Evolutionary conservation across 1,284 basidiomycete species (phyloP).

Genomic region (Puccinia polysora): DNA sequence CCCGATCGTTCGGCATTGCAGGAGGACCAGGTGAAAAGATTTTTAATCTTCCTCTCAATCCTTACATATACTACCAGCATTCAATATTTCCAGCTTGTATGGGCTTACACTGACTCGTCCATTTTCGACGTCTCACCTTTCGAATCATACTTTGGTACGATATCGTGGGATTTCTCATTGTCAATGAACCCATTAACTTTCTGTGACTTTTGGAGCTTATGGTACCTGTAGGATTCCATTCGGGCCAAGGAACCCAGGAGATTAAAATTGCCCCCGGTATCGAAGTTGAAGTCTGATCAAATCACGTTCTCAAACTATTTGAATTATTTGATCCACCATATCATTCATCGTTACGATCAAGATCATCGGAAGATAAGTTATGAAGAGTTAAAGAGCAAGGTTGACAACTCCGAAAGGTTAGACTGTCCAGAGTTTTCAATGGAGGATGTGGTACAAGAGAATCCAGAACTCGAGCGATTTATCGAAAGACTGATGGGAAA

Average conservation of each 20-base stretch:
- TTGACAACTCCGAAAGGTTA: neutral
- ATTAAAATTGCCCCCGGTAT: slow-evolving; percentile 6
- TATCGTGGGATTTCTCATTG: too few relatives aligned
- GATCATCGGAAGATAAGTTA: neutral
- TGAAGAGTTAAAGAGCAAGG: slow-evolving; percentile 4
- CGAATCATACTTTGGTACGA: too few relatives aligned
- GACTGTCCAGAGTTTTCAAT: neutral
- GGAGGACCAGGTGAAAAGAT: neutral
- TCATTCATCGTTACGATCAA: neutral
- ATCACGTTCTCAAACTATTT: slow-evolving; percentile 18
- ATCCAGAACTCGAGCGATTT: neutral
- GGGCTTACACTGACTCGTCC: neutral
- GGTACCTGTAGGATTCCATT: neutral
- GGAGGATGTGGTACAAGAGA: neutral
- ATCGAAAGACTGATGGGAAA: neutral
- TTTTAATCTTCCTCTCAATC: neutral
- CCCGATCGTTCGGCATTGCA: neutral
- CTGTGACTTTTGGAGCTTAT: too few relatives aligned
- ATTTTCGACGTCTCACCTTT: neutral
- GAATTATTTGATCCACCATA: slow-evolving; percentile 22
- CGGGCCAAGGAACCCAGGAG: slow-evolving; percentile 1
- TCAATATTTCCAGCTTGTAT: neutral
- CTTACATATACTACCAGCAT: neutral
- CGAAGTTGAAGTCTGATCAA: neutral
- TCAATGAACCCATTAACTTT: too few relatives aligned